Percentiles rank a stretch among this genome's conserved stretches.
Conservation (phyloP, 2,329 filamentous ascomycete species). For the Pezicula neosporulosa region DNA sequence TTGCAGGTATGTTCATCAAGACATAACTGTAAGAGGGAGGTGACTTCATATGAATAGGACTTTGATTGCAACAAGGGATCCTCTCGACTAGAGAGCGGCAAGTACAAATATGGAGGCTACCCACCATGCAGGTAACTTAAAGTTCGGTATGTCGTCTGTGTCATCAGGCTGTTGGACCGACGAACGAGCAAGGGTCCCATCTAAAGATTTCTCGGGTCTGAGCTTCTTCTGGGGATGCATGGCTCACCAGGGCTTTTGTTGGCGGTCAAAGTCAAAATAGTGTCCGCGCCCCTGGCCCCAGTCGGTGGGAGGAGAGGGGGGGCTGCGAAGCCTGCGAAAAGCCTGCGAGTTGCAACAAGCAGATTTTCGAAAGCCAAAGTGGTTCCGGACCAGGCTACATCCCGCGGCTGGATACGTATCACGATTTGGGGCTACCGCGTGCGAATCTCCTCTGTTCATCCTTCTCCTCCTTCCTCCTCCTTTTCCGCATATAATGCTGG, state of each 20-base stretch:
- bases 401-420: constrained; percentile 22
- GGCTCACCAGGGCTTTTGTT: constrained; percentile 15
- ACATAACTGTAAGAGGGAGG: constrained; percentile 11
- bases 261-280: constrained; percentile 26
- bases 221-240: constrained; percentile 29
- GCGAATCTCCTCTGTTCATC: not conserved
- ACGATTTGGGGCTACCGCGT: not conserved
- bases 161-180: constrained; percentile 26
- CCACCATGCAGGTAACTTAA: constrained; percentile 24
- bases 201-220: constrained; percentile 22
- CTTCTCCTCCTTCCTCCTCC: too few relatives aligned
- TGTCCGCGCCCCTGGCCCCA: constrained; percentile 19
- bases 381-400: constrained; percentile 20
- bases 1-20: not conserved
- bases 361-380: constrained; percentile 14
- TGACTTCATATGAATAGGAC: constrained; percentile 12
- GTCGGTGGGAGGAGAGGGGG: too few relatives aligned
- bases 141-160: constrained; percentile 31
- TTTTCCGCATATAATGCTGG: not conserved
- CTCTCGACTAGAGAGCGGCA: constrained; percentile 27
- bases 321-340: too few relatives aligned
- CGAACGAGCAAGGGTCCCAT: constrained; percentile 20
- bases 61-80: constrained; percentile 22
- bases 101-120: constrained; percentile 26
- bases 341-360: constrained; percentile 15